Evolutionary conservation across 2,329 filamentous ascomycete genomes (phyloP), one percentile per base, ranked within the genome.

Genomic region (Aspergillus viridinutans): DNA sequence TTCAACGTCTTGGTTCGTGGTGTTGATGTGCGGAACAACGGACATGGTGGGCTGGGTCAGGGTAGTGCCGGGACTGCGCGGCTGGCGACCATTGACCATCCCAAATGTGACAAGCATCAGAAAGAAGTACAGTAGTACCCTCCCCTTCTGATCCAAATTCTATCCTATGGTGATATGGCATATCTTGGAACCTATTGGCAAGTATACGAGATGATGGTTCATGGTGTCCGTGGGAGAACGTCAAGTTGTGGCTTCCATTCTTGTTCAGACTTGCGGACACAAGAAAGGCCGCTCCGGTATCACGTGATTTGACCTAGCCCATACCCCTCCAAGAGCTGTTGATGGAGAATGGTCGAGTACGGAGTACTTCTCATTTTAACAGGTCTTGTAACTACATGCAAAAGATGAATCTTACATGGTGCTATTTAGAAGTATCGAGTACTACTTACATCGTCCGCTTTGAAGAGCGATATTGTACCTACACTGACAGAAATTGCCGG

Each of bases 231-330:
- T 43, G 3, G 35, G n/a, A 40, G n/a, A 6, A 50, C 25, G 50
- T 56, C 50, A 53, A 42, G 51, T 53, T 56, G 50, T 50, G 51
- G 50, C 50, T 57, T 35, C 32, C 5, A 1, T 47, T 25, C 26
- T 20, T 28, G 12, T 14, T 6, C 43, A 3, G 23, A 23, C 9
- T 47, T 12, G 43, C 43, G 43, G 43, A 47, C 21, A 47, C 23
- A 47, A 25, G 21, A 47, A 47, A 14, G 1, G 3, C 43, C 43
- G 43, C 21, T 47, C 43, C 43, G 43, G 3, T 2, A 3, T 2
- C 43, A 47, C 23, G 48, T 43, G 47, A 29, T 29, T 49, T 40
- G 21, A 26, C 25, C 2, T 17, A 3, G 2, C 14, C n/a, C n/a
- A n/a, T n/a, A n/a, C n/a, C n/a, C n/a, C n/a, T n/a, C n/a, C n/a